phyloP scores from a whole-genome alignment of 106 monocot genomes.

The Triglochin maritima region DNA sequence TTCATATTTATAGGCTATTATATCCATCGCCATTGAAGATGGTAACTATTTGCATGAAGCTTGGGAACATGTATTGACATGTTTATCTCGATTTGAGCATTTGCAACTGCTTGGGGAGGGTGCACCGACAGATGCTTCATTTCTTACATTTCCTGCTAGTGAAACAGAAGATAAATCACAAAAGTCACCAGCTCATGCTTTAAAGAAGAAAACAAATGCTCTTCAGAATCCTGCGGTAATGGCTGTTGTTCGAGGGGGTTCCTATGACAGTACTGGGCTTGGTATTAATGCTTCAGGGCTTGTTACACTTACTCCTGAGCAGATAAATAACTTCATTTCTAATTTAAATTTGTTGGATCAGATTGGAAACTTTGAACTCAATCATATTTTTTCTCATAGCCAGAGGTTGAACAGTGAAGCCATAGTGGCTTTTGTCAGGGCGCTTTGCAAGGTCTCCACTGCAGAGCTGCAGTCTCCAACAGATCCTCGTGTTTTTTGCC shows the following conservation, averaged over 20 bases:
- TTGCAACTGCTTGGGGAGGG: conserved; percentile 90
- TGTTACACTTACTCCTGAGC: conserved; percentile 76
- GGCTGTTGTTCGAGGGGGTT: conserved; percentile 89
- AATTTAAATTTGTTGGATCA: conserved; percentile 88
- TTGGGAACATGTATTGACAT: conserved; percentile 95
- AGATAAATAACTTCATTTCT: conserved; percentile 88
- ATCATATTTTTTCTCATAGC: conserved; percentile 94
- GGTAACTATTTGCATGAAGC: conserved; percentile 88
- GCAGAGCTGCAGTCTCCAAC: conserved; percentile 83
- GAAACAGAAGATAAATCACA: conserved; percentile 60
- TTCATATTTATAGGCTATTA: conserved; percentile 51
- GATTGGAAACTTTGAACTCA: conserved; percentile 87
- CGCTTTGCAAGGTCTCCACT: conserved; percentile 96
- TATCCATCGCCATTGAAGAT: conserved; percentile 97
- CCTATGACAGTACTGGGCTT: conserved; percentile 74
- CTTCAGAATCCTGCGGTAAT: conserved; percentile 91
- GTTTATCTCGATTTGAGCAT: conserved; percentile 95
- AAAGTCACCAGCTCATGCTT: conserved; percentile 33
- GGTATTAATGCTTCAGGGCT: conserved; percentile 45
- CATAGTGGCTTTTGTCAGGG: conserved; percentile 93
- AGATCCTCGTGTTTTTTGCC: conserved; percentile 93
- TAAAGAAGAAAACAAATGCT: conserved; percentile 67
- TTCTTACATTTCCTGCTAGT: conserved; percentile 36
- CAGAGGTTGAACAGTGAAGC: conserved; percentile 95
- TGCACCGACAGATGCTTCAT: conserved; percentile 85